Conservation (phyloP, 495 filamentous ascomycete genomes). For the Aspergillus ellipticus region DNA sequence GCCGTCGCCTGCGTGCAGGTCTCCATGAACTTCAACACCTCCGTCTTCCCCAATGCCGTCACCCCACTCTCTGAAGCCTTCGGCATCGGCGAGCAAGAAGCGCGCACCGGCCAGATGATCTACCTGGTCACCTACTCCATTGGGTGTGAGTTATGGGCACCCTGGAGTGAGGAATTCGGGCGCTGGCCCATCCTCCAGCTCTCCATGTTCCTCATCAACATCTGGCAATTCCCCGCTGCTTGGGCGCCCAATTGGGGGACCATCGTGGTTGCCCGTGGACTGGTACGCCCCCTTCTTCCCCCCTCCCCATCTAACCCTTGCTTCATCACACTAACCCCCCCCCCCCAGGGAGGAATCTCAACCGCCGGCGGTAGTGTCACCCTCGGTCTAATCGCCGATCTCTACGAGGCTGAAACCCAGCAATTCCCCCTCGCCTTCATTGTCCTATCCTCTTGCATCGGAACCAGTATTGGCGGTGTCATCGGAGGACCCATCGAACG, state of each 20-base stretch:
- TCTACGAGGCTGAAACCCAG: slow-evolving; percentile 68
- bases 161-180: slow-evolving; percentile 74
- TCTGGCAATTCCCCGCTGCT: slow-evolving; percentile 67
- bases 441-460: slow-evolving; percentile 70
- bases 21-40: slow-evolving; percentile 69
- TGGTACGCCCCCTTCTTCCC: slow-evolving; percentile 37
- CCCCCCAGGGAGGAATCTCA: slow-evolving; percentile 36
- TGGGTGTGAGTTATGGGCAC: slow-evolving; percentile 78
- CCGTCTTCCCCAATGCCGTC: slow-evolving; percentile 40
- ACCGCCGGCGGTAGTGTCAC: slow-evolving; percentile 77
- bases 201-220: slow-evolving; percentile 65
- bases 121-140: slow-evolving; percentile 73
- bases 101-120: slow-evolving; percentile 60
- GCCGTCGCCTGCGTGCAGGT: slow-evolving; percentile 71
- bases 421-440: slow-evolving; percentile 63
- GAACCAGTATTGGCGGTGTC: slow-evolving; percentile 70
- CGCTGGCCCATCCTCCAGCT: slow-evolving; percentile 68
- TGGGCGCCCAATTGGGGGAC: slow-evolving; percentile 65
- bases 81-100: slow-evolving; percentile 57
- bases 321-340: slow-evolving; percentile 1
- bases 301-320: too few relatives aligned
- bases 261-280: slow-evolving; percentile 57
- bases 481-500: slow-evolving; percentile 71
- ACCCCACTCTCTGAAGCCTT: slow-evolving; percentile 57
- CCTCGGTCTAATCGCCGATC: slow-evolving; percentile 72